Percentiles rank a stretch among this genome's conserved stretches.
These are phyloP conservation scores for Marsdenia floribunda DNA, from an alignment of 257 asterid genomes.

Conservation along the genomic window DNA sequence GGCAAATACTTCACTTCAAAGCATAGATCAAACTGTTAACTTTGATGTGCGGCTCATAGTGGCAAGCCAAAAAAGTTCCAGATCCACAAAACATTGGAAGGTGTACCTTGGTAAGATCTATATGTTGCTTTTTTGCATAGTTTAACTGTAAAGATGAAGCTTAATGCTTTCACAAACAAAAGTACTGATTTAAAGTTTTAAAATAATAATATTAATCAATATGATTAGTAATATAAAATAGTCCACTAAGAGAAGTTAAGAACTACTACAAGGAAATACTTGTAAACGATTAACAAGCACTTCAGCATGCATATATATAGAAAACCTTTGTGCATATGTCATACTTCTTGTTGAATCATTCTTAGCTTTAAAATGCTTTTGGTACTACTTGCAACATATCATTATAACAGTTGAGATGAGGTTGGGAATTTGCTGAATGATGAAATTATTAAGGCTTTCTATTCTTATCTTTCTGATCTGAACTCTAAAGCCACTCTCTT, in stretches of 20 bases:
- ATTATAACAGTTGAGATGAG: background rate
- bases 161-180: background rate
- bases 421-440: background rate
- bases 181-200: background rate
- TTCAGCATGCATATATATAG: background rate
- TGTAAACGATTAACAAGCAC: background rate
- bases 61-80: background rate
- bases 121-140: background rate
- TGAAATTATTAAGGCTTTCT: background rate
- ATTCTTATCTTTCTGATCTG: background rate
- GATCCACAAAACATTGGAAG: background rate
- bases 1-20: background rate
- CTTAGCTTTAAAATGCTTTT: background rate
- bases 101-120: background rate
- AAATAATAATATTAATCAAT: background rate
- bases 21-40: background rate
- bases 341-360: background rate
- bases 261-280: background rate
- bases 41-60: background rate
- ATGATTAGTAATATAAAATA: background rate
- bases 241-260: background rate
- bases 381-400: background rate
- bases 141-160: background rate
- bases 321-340: background rate
- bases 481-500: background rate